phyloP scores from a whole-genome alignment of 306 rosid species.

The Inga leiocalycina region DNA sequence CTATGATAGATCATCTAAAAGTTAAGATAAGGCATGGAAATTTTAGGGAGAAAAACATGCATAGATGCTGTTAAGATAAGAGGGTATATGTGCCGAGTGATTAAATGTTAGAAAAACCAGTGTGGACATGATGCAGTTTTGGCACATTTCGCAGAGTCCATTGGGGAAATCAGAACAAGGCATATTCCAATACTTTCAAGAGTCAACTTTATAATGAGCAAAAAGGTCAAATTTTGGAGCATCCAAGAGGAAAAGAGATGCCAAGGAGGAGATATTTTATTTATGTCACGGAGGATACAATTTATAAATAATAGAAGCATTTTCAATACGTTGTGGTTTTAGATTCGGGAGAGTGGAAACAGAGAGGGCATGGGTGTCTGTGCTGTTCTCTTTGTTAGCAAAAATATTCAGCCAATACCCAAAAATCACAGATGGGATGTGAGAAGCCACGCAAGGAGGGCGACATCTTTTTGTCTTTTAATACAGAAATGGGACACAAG shows the following conservation, averaged over 20 bases:
- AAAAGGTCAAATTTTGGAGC: constrained; percentile 29
- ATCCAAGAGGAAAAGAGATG: constrained; percentile 34
- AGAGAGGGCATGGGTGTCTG: constrained; percentile 36
- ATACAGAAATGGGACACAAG: constrained; percentile 47
- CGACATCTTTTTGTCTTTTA: constrained; percentile 42
- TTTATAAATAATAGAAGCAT: not conserved
- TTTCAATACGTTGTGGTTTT: not conserved
- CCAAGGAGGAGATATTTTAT: not conserved
- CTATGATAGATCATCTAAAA: not conserved
- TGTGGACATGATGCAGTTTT: not conserved
- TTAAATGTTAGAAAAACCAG: not conserved
- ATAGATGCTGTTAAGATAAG: not conserved
- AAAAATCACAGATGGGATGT: constrained; percentile 30
- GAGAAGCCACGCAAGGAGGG: not conserved
- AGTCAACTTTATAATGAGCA: constrained; percentile 20
- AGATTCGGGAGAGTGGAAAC: constrained; percentile 3
- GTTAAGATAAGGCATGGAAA: not conserved
- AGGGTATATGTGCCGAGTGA: not conserved
- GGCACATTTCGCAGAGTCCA: not conserved
- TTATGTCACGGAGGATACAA: not conserved
- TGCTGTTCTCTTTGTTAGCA: constrained; percentile 31
- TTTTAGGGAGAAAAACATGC: not conserved
- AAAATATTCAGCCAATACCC: constrained; percentile 37
- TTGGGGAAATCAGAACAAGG: not conserved
- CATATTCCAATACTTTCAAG: constrained; percentile 13